phyloP scores from a whole-genome alignment of 2,329 filamentous ascomycete species.

The Colletotrichum graminicola region DNA sequence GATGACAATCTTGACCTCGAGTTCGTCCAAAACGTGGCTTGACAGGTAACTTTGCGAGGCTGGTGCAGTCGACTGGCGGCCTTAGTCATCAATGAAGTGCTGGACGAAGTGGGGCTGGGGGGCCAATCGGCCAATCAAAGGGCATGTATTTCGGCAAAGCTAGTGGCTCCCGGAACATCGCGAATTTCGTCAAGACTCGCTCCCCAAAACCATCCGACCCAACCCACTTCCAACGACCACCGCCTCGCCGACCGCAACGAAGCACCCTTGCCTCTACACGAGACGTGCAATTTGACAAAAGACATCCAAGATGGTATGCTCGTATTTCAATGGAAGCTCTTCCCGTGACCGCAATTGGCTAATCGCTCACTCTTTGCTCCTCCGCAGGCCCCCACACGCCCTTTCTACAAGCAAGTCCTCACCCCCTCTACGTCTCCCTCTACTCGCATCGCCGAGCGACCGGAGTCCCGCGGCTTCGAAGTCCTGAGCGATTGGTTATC shows the following conservation, averaged over 20 bases:
- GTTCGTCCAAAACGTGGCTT: not conserved
- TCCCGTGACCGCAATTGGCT: constrained; percentile 45
- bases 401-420: constrained; percentile 56
- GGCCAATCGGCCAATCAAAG: constrained; percentile 32
- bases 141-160: constrained; percentile 41
- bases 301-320: constrained; percentile 54
- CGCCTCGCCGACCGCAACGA: constrained; percentile 37
- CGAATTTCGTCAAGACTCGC: constrained; percentile 43
- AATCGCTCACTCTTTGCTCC: constrained; percentile 50
- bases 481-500: not conserved
- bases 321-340: not conserved
- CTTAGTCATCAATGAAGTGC: constrained; percentile 26
- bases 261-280: constrained; percentile 31
- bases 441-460: constrained; percentile 4
- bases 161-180: constrained; percentile 42
- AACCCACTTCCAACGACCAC: constrained; percentile 21
- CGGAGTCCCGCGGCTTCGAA: not conserved
- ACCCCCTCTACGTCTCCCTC: constrained; percentile 3
- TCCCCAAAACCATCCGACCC: constrained; percentile 31
- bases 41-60: not conserved
- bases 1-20: not conserved
- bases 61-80: not conserved
- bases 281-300: constrained; percentile 34
- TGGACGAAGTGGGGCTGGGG: not conserved
- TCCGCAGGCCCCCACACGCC: constrained; percentile 51